Base-by-base conservation (phyloP, 164 flowering plant species). In the Stephania cephalantha region DNA sequence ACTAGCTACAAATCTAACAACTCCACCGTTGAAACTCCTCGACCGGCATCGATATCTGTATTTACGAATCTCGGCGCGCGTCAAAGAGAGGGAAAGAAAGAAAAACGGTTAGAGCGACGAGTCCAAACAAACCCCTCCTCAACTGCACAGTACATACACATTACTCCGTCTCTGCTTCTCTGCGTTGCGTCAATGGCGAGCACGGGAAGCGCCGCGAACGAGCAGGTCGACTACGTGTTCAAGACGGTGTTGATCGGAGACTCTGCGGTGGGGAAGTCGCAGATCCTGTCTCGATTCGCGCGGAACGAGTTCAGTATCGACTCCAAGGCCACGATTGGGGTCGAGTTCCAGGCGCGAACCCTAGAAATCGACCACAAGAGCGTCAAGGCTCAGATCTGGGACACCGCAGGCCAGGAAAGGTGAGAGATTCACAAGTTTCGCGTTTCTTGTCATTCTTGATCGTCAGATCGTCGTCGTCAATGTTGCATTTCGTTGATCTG, bases 311-410 rank as follows among this genome's bases (percentile, higher is more conserved):
- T 92, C 84, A 87, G 89, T 68, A 76, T 89, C 71, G 97, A 92
- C 70, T 89, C 97, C 0, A 92, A 92, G 75, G 90, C 97, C 20
- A 91, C 97, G 0, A 90, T 91, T 64, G 93, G 96, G 3, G 96
- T 91, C 42, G 96, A 91, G 81, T 91, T 91, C 71, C 95, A 91
- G 77, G 88, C 95, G 25, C 75, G 93, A 73, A 91, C 95, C 10
- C 79, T 91, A 7, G 81, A 88, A 17, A 89, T 92, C 61, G 73
- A 90, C 76, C 90, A 90, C 71, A 92, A 92, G 88, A 87, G 86
- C 58, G 88, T 92, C 77, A 91, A 90, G 77, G 97, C 97, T 71
- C 97, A 91, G 93, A 91, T 91, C 91, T 91, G 97, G 97, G 97
- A 91, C 80, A 91, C 97, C 50, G 97, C 97, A 5, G 97, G 97